These are phyloP conservation scores for Colletotrichum sublineola DNA, from an alignment of 2,329 filamentous ascomycete species.

Conservation along the genomic window DNA sequence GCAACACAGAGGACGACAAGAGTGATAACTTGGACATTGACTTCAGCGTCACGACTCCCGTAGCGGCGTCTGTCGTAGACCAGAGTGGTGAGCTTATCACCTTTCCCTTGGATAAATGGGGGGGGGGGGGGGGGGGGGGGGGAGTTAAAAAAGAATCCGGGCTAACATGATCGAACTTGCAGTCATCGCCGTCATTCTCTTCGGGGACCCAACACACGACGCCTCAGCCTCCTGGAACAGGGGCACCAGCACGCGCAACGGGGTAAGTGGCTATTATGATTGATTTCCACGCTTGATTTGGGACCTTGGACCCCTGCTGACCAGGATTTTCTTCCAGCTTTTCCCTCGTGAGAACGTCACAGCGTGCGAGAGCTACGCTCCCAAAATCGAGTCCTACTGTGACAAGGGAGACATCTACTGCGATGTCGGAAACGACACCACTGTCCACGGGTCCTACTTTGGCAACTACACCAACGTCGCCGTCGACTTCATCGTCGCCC, in stretches of 20 bases:
- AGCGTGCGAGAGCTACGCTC: conserved; percentile 53
- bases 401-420: conserved; percentile 59
- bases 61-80: conserved; percentile 49
- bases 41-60: conserved; percentile 44
- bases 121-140: too few relatives aligned
- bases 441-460: conserved; percentile 54
- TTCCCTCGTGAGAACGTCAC: conserved; percentile 53
- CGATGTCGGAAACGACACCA: conserved; percentile 48
- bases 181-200: conserved; percentile 58
- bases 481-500: conserved; percentile 53
- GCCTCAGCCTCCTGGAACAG: conserved; percentile 52
- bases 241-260: conserved; percentile 54
- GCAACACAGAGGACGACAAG: conserved; percentile 47
- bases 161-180: conserved; percentile 36
- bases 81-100: conserved; percentile 50
- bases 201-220: conserved; percentile 58
- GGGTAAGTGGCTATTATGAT: conserved; percentile 49
- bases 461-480: conserved; percentile 52
- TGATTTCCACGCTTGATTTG: background rate
- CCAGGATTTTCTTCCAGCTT: conserved; percentile 46
- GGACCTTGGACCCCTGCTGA: background rate
- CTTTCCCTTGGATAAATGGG: background rate
- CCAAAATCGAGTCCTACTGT: conserved; percentile 56
- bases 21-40: conserved; percentile 7
- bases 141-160: too few relatives aligned